These are phyloP conservation scores for Exophiala bonariae DNA, from an alignment of 2,329 filamentous ascomycete genomes.

Conservation along the genomic window DNA sequence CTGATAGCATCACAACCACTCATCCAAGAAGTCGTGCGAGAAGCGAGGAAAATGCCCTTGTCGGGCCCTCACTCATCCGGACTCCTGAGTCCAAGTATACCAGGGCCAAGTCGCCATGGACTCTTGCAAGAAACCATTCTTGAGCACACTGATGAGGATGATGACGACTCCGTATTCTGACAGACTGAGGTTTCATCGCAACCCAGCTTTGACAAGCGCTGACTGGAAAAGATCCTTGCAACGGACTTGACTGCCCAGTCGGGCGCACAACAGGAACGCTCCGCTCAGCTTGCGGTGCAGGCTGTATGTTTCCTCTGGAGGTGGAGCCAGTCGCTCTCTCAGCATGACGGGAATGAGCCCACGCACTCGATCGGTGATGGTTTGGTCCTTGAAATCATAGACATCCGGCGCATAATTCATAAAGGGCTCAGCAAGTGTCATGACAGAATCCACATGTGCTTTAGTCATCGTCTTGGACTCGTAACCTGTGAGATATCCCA, in stretches of 20 bases:
- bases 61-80: conserved; percentile 7
- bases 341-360: conserved; percentile 91
- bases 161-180: conserved; percentile 23
- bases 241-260: conserved; percentile 76
- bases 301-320: conserved; percentile 96
- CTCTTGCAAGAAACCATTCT: conserved; percentile 27
- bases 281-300: conserved; percentile 93
- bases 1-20: conserved; percentile 24
- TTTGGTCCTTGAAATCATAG: conserved; percentile 93
- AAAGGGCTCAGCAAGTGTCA: conserved; percentile 93
- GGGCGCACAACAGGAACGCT: conserved; percentile 88
- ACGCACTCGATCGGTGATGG: conserved; percentile 91
- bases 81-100: conserved; percentile 13
- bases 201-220: conserved; percentile 33
- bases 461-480: conserved; percentile 85
- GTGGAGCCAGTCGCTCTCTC: conserved; percentile 80
- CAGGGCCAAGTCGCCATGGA: conserved; percentile 12
- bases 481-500: conserved; percentile 90
- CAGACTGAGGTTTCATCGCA: conserved; percentile 4
- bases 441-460: conserved; percentile 82
- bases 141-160: conserved; percentile 28
- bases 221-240: conserved; percentile 78
- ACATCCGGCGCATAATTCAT: conserved; percentile 70
- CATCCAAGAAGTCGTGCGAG: conserved; percentile 22
- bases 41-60: conserved; percentile 21